A percentile compares a stretch with the other conserved stretches of the same genome.
Conservation (phyloP, 78 protist species). For the Speleostelium caveatum region DNA sequence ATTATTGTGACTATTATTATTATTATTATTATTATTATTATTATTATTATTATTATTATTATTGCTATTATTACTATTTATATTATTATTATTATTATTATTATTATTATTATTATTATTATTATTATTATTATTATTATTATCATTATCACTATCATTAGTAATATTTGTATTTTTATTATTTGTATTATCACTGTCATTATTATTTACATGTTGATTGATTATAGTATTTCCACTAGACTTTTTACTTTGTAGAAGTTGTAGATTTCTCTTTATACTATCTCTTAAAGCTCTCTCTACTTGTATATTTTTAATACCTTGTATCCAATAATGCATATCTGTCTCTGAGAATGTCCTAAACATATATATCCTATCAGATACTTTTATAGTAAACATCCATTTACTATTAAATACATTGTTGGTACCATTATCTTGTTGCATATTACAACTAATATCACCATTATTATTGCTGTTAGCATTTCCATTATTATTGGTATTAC, state of each 20-base stretch:
- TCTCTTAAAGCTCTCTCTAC: constrained; percentile 21
- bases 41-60: neutral
- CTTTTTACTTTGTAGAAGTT: neutral
- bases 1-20: neutral
- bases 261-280: constrained; percentile 10
- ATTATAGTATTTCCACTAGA: neutral
- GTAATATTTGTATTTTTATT: neutral
- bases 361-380: constrained; percentile 30
- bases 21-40: neutral
- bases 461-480: neutral
- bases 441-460: neutral
- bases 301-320: constrained; percentile 44
- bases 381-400: constrained; percentile 47
- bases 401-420: neutral
- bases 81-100: neutral
- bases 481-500: neutral
- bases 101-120: neutral
- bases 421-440: neutral
- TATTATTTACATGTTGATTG: neutral
- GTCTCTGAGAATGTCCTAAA: neutral
- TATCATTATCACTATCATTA: neutral
- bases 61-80: neutral
- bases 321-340: constrained; percentile 65
- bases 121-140: neutral
- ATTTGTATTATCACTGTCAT: constrained; percentile 7